Evolutionary conservation across 2,329 filamentous ascomycete genomes (phyloP).

Genomic region (Trichophyton equinum): DNA sequence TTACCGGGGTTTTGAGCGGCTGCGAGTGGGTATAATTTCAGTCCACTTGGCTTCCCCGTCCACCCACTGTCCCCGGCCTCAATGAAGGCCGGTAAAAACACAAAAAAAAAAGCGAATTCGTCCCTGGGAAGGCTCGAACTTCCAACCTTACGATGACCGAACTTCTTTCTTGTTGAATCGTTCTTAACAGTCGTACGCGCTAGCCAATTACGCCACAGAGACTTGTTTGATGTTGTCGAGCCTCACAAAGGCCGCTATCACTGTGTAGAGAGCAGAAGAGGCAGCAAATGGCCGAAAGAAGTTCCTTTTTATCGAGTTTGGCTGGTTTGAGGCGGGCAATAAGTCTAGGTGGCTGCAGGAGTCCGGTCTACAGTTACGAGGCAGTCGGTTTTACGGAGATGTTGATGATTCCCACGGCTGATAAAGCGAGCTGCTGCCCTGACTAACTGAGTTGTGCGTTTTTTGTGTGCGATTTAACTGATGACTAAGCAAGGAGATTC

Average conservation of each 20-base stretch:
- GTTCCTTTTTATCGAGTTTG: background rate
- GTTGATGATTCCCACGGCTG: background rate
- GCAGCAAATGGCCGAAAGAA: background rate
- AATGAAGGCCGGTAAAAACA: background rate
- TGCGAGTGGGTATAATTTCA: background rate
- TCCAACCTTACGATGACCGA: conserved; percentile 21
- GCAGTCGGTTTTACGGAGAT: no score
- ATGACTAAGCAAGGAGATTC: background rate
- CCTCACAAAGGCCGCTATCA: background rate
- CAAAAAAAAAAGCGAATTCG: conserved; percentile 13
- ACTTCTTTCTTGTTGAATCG: background rate
- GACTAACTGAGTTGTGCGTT: background rate
- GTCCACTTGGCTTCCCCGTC: background rate
- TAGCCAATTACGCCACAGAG: conserved; percentile 8
- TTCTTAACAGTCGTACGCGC: conserved; percentile 7
- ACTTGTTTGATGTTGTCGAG: conserved; percentile 2
- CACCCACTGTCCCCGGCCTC: background rate
- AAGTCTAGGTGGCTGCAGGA: no score
- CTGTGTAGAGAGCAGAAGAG: background rate
- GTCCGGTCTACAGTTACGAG: no score
- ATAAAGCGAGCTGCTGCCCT: background rate
- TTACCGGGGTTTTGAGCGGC: background rate
- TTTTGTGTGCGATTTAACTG: background rate
- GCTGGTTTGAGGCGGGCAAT: background rate
- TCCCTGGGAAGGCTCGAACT: conserved; percentile 32